These are phyloP conservation scores for Tetragonia tetragonoides DNA, from an alignment of 148 eudicot species.

Conservation along the genomic window DNA sequence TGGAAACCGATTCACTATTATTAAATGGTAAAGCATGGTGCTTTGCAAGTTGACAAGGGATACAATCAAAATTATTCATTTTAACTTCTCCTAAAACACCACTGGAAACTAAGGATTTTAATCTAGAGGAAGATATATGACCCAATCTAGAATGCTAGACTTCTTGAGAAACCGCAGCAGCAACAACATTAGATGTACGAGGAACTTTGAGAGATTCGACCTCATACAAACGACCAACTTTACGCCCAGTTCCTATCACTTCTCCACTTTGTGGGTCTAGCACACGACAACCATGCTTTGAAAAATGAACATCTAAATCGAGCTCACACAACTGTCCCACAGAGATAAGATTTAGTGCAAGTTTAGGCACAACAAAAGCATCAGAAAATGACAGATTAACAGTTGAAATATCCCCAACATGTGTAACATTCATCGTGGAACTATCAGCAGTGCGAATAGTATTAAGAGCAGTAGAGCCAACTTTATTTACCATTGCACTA, in stretches of 20 bases:
- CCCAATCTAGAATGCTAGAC: neutral
- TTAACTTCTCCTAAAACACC: no score
- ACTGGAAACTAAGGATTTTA: no score
- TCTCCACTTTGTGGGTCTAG: constrained; percentile 4
- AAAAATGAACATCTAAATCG: neutral
- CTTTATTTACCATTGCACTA: neutral
- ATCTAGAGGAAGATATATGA: no score
- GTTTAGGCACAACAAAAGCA: constrained; percentile 14
- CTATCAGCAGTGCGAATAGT: neutral
- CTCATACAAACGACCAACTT: constrained; percentile 1
- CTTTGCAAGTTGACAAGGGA: no score
- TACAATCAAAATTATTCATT: no score
- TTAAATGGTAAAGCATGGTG: constrained; percentile 2
- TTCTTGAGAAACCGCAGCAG: no score
- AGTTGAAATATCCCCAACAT: neutral
- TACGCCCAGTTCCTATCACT: neutral
- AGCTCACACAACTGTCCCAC: no score
- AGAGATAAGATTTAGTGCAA: neutral
- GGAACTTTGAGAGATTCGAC: neutral
- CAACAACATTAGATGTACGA: neutral
- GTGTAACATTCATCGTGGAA: neutral
- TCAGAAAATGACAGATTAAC: neutral
- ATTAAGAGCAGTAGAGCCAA: neutral
- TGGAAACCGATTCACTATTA: neutral
- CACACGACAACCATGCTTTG: neutral